Evolutionary conservation across 305 asterid species (phyloP), one percentile per base, ranked within the genome.

Genomic region (Fraxinus baroniana): DNA sequence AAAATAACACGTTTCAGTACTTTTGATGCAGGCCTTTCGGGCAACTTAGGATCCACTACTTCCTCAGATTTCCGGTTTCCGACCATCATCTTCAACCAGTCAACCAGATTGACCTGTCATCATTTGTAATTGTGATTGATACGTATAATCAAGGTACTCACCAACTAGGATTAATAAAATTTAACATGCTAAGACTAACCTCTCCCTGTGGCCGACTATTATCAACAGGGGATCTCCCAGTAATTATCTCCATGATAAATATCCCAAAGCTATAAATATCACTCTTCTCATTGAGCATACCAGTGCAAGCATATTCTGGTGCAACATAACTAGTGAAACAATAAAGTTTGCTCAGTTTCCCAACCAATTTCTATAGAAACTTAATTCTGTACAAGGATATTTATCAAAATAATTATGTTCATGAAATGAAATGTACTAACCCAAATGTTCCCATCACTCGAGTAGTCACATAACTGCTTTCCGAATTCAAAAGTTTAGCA

Each of bases 361-460:
- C 5, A 60, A 10, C 20, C 32, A 35, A 18, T 39, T 49, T 20
- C n/a, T 5, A 41, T 12, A 10, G 64, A n/a, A 24, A 55, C 46
- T 36, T 12, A 66, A 22, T 71, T 79, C n/a, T 17, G 7, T 15
- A 55, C 37, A 52, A 20, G 9, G 77, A 15, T 9, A 62, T 4
- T 22, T 8, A 7, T 13, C 17, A 35, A 83, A 79, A 33, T 73
- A 79, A 80, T 17, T 76, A 52, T 35, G 22, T 13, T 32, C 5
- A 8, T 18, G 64, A 57, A 80, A 76, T 7, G 36, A 84, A 87
- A 81, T 9, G 26, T 57, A 87, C 92, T 46, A 60, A 93, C 97
- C 97, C 97, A 78, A 93, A 93, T 20, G 95, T 93, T 85, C 97
- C 95, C 95, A 91, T 93, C 68, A 93, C 97, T 26, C 97, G 89